Percentiles rank a stretch among this genome's conserved stretches.
Conservation (phyloP, 2,329 filamentous ascomycete species). For the Penicillium corylophilum region DNA sequence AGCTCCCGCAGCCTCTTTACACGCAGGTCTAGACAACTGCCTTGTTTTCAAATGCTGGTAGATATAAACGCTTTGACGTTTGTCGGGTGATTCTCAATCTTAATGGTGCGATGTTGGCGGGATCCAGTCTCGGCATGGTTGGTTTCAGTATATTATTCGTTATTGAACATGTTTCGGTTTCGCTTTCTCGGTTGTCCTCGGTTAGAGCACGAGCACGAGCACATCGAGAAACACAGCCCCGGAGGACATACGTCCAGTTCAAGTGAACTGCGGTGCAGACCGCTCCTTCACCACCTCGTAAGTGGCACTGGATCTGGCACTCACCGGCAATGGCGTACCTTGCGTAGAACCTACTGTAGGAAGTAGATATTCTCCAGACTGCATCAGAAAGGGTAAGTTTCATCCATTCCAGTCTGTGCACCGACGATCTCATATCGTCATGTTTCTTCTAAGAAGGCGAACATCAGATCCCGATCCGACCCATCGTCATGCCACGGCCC, state of each 20-base stretch:
- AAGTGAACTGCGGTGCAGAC: background rate
- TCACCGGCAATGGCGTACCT: background rate
- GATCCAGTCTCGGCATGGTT: background rate
- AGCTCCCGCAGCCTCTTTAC: constrained; percentile 41
- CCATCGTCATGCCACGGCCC: background rate
- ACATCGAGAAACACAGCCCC: background rate
- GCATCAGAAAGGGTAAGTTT: background rate
- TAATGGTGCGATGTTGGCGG: background rate
- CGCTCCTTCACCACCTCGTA: background rate
- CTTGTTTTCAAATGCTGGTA: background rate
- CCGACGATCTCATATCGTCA: background rate
- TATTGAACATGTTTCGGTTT: background rate
- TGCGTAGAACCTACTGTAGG: background rate
- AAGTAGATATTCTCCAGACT: background rate
- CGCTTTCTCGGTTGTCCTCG: background rate
- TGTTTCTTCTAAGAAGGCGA: background rate
- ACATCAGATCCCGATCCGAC: background rate
- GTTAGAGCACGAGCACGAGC: background rate
- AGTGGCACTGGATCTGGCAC: background rate
- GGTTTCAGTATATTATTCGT: background rate
- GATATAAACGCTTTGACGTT: background rate
- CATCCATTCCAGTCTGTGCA: background rate
- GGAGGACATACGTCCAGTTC: background rate
- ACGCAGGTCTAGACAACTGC: constrained; percentile 29
- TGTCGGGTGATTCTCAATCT: background rate